phyloP scores from a whole-genome alignment of 73 alveolate species.

The Paramecium tetraurelia region DNA sequence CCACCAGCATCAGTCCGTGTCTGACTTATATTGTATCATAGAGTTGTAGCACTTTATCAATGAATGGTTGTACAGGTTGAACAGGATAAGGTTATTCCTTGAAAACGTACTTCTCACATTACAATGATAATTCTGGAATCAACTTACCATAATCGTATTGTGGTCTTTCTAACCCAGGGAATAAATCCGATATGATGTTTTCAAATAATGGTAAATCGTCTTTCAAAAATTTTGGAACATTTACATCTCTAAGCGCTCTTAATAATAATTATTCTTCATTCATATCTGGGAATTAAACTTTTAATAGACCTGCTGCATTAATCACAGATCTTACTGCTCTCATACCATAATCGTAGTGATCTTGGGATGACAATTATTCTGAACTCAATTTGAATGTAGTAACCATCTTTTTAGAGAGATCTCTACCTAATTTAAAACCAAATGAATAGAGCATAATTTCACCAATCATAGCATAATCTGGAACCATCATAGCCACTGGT shows the following conservation, averaged over 20 bases:
- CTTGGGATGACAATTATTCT: conserved; percentile 97
- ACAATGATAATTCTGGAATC: conserved; percentile 42
- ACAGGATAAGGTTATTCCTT: conserved; percentile 40
- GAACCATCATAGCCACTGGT: conserved; percentile 98
- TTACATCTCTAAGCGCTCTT: conserved; percentile 97
- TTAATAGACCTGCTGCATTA: conserved; percentile 97
- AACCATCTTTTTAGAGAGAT: conserved; percentile 98
- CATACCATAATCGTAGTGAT: conserved; percentile 99
- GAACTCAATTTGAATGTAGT: conserved; percentile 98
- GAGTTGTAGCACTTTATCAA: conserved; percentile 45
- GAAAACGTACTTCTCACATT: background rate
- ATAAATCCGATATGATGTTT: conserved; percentile 66
- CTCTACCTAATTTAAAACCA: conserved; percentile 97
- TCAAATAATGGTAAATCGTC: conserved; percentile 72
- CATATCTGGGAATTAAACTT: conserved; percentile 90
- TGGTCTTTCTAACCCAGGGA: conserved; percentile 73
- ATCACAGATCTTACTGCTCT: conserved; percentile 99
- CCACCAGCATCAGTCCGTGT: conserved; percentile 99
- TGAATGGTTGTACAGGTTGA: conserved; percentile 41
- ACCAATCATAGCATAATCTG: conserved; percentile 98
- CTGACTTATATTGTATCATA: conserved; percentile 94
- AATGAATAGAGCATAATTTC: conserved; percentile 99
- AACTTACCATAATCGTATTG: conserved; percentile 87
- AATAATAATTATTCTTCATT: conserved; percentile 93
- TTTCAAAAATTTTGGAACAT: conserved; percentile 93